Evolutionary conservation across 2,329 filamentous ascomycete genomes (phyloP), one percentile per base, ranked within the genome.

Genomic region (Colletotrichum filicis): DNA sequence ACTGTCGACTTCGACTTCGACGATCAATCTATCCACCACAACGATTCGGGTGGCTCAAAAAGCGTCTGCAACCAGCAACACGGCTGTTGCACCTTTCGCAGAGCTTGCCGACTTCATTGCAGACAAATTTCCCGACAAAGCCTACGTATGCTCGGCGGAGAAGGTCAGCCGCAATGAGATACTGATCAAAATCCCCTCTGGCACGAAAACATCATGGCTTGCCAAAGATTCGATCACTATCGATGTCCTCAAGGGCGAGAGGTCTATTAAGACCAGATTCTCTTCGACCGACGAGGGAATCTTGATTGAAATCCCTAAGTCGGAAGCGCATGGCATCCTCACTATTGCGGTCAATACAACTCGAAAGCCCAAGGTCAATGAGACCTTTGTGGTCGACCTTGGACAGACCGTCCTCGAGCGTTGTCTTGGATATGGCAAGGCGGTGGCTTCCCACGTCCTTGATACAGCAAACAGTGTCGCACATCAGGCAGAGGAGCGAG

Each of bases 361-460:
- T 16, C 89, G 86, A 68, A 88, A 88, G 74, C 91, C 91, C 28
- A 89, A 86, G 79, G 85, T 92, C 74, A 89, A 89, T 76, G 90
- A 92, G 81, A 88, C 87, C 0, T 89, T 92, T 78, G 85, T 87
- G 52, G 81, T 92, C 35, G 87, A 91, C 78, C 91, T 92, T 79
- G 89, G 89, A 59, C 86, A 82, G 78, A 82, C 85, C 26, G 79
- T 84, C 19, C 79, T 88, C 55, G 82, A 82, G 14, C 84, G 85
- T 52, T 84, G 83, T 16, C 74, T 87, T 6, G 86, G 87, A 68
- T 82, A 82, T 8, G 85, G 86, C 24, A 83, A 82, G 71, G 78
- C 83, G 16, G 80, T 88, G 4, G 82, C 85, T 16, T 82, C 85
- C 55, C 83, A 82, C 55, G 78, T 88, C 8, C 82, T 81, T 9